Evolutionary conservation across 202 grass and related monocot genomes (phyloP).

Genomic region (Schoenoplectus tabernaemontani): DNA sequence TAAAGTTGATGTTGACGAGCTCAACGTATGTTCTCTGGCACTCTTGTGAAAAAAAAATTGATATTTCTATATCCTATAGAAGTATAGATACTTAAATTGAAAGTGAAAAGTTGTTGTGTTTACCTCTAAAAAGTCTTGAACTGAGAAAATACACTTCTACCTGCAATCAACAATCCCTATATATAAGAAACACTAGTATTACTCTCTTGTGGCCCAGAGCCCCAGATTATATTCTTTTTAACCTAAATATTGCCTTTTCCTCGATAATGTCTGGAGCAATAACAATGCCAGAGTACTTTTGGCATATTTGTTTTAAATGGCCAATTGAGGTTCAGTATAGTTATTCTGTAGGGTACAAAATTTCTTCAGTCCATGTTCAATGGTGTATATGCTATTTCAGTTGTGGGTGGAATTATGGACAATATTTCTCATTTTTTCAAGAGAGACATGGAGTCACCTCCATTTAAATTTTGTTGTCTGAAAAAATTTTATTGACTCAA

Average conservation of each 20-base stretch:
- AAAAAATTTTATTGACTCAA: slow-evolving; percentile 16
- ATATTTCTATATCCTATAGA: slow-evolving; percentile 19
- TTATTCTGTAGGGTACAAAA: background rate
- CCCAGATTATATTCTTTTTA: background rate
- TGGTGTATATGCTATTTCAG: background rate
- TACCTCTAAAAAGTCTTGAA: background rate
- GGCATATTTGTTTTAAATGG: background rate
- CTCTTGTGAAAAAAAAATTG: background rate
- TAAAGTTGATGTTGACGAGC: slow-evolving; percentile 73
- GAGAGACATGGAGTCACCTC: background rate
- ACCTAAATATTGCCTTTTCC: background rate
- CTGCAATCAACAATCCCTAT: background rate
- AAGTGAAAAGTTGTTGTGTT: background rate
- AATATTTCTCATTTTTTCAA: background rate
- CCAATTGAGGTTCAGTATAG: background rate
- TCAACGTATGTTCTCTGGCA: slow-evolving; percentile 45
- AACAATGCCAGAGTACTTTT: background rate
- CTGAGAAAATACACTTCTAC: background rate
- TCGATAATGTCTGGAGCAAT: background rate
- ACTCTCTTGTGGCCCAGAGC: background rate
- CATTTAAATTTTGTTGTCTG: background rate
- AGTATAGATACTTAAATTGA: slow-evolving; percentile 21
- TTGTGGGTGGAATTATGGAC: background rate
- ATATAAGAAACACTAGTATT: background rate
- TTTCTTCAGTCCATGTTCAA: background rate